Evolutionary conservation across 176 grass and related monocot genomes (phyloP).

Genomic region (Coix lacrymajobi): DNA sequence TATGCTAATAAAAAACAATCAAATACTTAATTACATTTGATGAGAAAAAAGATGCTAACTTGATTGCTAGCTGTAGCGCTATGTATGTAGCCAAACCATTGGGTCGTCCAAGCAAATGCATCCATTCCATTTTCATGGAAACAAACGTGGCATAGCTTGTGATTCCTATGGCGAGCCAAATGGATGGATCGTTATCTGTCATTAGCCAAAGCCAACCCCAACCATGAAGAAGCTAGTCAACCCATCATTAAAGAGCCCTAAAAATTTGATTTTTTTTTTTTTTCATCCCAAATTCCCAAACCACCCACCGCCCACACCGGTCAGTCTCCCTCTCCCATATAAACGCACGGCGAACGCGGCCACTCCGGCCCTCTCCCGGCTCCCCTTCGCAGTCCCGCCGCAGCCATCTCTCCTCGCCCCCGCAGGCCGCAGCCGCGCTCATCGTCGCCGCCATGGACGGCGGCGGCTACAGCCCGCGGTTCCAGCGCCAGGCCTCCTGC

Average conservation of each 20-base stretch:
- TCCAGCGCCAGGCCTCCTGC: slow-evolving; percentile 65
- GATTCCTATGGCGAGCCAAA: background rate
- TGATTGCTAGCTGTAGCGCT: background rate
- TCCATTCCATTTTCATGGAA: background rate
- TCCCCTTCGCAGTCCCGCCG: background rate
- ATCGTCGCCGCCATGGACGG: slow-evolving; percentile 40
- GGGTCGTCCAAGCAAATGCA: background rate
- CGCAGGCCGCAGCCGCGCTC: background rate
- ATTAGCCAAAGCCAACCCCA: too few relatives aligned
- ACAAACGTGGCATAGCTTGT: background rate
- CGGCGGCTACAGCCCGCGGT: slow-evolving; percentile 40
- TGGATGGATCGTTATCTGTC: background rate
- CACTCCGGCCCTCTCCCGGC: background rate
- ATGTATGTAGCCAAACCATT: background rate
- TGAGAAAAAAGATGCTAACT: background rate
- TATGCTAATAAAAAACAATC: background rate
- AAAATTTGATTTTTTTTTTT: background rate
- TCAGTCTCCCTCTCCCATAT: slow-evolving; percentile 9
- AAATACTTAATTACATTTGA: background rate
- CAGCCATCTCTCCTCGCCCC: background rate
- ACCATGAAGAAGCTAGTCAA: background rate
- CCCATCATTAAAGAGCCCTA: background rate
- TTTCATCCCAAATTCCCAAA: background rate
- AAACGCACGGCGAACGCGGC: slow-evolving; percentile 17
- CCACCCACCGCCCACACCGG: slow-evolving; percentile 11